Base-by-base conservation (phyloP, 1,139 yeast species). In the Zygosaccharomyces pseudobailii region DNA sequence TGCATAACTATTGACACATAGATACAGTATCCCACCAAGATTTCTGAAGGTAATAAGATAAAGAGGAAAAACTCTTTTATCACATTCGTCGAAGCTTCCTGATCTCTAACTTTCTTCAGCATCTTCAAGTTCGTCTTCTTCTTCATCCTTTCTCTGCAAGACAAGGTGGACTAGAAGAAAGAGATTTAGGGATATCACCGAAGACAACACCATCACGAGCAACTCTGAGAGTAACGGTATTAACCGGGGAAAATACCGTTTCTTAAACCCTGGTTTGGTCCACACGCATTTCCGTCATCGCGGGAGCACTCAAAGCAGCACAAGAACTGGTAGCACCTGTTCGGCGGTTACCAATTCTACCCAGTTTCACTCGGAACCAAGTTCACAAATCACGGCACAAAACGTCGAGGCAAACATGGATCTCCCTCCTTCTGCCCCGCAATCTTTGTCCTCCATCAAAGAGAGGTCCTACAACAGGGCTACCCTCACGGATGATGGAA, bases 401-500 rank as follows among this genome's bases (percentile, higher is more conserved):
- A 48, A 45, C 38, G 42, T 48, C 23, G 47, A 45, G 32, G 49
- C 40, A 17, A n/a, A 48, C 36, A 48, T 48, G 49, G 42, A 44
- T 28, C 28, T 43, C 10, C 47, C 50, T 8, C 45, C 47, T 6
- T 30, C 41, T 4, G 24, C 49, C 17, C 35, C 44, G 17, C 23
- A 28, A 8, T 42, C 35, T 5, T 28, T 40, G 21, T 40, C 27
- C 13, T 34, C 49, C 9, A 40, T 45, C 9, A 40, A 42, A 35
- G 42, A 34, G 17, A 37, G 38, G 25, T 28, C 44, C 36, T 45
- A 43, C 33, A 42, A 48, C 22, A 47, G 44, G 25, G 51, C 51
- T 25, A 48, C 49, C 8, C 36, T 48, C 13, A 48, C 49, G 9
- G 51, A 46, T 35, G 51, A 48, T 19, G 51, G 51, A 25, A 48